Evolutionary conservation across 2,329 filamentous ascomycete genomes (phyloP).

Genomic region (Fusarium virguliforme): DNA sequence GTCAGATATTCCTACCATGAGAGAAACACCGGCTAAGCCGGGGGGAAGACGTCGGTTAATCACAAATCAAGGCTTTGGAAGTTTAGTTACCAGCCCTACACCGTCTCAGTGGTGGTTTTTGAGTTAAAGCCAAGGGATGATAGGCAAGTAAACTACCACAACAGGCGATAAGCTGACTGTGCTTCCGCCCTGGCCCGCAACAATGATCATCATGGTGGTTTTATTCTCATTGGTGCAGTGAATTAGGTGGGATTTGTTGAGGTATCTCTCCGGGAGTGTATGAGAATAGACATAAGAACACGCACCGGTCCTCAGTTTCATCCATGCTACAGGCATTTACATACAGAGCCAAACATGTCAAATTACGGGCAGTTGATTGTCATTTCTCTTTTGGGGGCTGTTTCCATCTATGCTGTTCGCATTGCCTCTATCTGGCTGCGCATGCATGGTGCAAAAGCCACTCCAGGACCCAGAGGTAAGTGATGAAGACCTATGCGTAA

Average conservation of each 20-base stretch:
- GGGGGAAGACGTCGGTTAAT: not conserved
- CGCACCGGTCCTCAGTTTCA: not conserved
- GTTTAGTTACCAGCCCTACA: not conserved
- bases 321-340: not conserved
- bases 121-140: not conserved
- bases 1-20: too few species aligned
- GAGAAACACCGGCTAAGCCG: too few species aligned
- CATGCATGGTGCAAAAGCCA: slow-evolving; percentile 9
- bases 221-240: not conserved
- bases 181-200: not conserved
- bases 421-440: not conserved
- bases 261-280: not conserved
- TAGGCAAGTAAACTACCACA: not conserved
- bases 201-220: not conserved
- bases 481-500: too few species aligned
- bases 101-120: not conserved
- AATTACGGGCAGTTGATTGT: not conserved
- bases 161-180: not conserved
- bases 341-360: not conserved
- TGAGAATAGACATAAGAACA: not conserved
- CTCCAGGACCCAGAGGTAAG: slow-evolving; percentile 19
- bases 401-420: not conserved
- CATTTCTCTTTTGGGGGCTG: not conserved
- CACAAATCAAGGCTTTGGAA: not conserved
- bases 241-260: too few species aligned